Evolutionary conservation across 1,284 basidiomycete species (phyloP), one percentile per base, ranked within the genome.

Genomic region (Trichosporon coremiiforme): DNA sequence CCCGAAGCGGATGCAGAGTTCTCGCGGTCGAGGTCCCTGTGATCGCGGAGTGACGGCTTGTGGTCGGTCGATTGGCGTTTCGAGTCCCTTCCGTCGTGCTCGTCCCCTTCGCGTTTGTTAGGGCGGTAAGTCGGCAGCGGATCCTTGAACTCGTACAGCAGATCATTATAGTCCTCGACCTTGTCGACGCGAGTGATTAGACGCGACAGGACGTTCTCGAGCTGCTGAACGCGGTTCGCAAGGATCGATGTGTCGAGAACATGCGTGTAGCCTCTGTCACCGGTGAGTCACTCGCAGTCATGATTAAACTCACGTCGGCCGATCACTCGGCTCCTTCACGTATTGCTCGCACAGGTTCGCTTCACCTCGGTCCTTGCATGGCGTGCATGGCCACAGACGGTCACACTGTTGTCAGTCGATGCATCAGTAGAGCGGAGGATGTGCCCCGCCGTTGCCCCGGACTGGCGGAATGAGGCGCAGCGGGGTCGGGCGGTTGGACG

Each of bases 231-330:
- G 31, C 75, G 72, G 38, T 68, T 74, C 2, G 73, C 70, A 22
- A 76, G 69, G 45, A 74, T 71, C n/a, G 70, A 68, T 13, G 73
- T 73, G 41, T 76, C 75, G 10, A 71, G 60, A 4, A 76, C 71
- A 47, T 76, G 75, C 0, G 75, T 76, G 64, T 76, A 76, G 17
- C 75, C 75, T 1, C 75, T 76, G 70, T 29, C 15, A 60, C n/a
- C 8, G 20, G 72, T 70, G 50, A 69, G 72, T 38, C n/a, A 15
- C 15, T 45, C 17, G 12, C 50, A 35, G 8, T 9, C 25, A 9
- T 62, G 20, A 62, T n/a, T 15, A 15, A 67, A 67, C 72, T 55
- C 35, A 73, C 72, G 72, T 73, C 9, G 72, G 72, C 29, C 68
- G 68, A 55, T 73, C 72, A 25, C 50, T 71, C 2, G 72, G 72